These are phyloP conservation scores for Podospora tetraspora DNA, from an alignment of 495 filamentous ascomycete genomes.

Conservation along the genomic window DNA sequence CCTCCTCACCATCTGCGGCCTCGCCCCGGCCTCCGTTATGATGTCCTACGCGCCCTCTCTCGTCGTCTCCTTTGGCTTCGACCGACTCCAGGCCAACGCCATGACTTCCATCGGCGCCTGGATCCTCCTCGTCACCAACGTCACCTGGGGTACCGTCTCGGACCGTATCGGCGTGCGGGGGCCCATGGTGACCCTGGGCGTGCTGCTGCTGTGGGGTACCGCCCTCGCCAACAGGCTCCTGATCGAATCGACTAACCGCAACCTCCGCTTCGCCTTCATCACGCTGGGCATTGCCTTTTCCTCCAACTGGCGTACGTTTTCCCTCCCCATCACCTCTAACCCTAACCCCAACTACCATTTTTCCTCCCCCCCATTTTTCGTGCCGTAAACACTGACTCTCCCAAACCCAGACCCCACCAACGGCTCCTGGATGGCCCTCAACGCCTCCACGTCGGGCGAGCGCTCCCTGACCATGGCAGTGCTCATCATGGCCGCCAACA, in stretches of 20 bases:
- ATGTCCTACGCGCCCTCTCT: slow-evolving; percentile 40
- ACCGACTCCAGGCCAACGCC: slow-evolving; percentile 46
- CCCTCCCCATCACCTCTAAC: not conserved
- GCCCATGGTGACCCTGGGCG: slow-evolving; percentile 20
- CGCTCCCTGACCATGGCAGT: slow-evolving; percentile 40
- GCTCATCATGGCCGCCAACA: slow-evolving; percentile 53
- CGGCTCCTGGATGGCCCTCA: slow-evolving; percentile 37
- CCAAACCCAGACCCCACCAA: slow-evolving; percentile 29
- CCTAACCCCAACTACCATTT: not conserved
- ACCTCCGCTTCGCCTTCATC: slow-evolving; percentile 37
- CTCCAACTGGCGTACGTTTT: slow-evolving; percentile 48
- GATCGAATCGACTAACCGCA: slow-evolving; percentile 42
- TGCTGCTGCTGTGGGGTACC: slow-evolving; percentile 22
- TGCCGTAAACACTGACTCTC: not conserved
- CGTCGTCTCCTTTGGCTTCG: slow-evolving; percentile 43
- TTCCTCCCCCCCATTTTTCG: no score
- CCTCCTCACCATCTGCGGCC: slow-evolving; percentile 33
- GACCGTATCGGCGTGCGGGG: slow-evolving; percentile 26
- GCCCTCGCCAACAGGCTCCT: slow-evolving; percentile 31
- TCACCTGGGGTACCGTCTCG: slow-evolving; percentile 38
- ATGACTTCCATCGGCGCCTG: slow-evolving; percentile 44
- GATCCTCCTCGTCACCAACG: slow-evolving; percentile 36
- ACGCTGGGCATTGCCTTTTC: slow-evolving; percentile 45
- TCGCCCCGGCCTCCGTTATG: slow-evolving; percentile 29
- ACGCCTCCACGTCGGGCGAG: slow-evolving; percentile 30